These are phyloP conservation scores for Pogostemon cablin DNA, from an alignment of 257 asterid species.

Conservation along the genomic window DNA sequence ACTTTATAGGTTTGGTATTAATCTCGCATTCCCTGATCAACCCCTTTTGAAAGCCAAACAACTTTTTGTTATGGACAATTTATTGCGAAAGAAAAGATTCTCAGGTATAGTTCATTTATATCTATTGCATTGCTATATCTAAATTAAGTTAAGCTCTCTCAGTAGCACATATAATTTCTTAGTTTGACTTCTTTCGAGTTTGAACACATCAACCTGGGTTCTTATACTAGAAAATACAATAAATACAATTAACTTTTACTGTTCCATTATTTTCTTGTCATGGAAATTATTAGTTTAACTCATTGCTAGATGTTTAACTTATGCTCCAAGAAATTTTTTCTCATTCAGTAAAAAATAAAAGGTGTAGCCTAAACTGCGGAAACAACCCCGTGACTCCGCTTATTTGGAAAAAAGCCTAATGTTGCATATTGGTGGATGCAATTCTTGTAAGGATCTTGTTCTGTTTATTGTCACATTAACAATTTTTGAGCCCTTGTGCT, in stretches of 20 bases:
- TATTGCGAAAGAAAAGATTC: conserved; percentile 77
- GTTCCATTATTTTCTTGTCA: not conserved
- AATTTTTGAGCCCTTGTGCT: not conserved
- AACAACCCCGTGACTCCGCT: not conserved
- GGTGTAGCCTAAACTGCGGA: not conserved
- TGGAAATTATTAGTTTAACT: conserved; percentile 1
- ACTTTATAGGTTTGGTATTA: conserved; percentile 55
- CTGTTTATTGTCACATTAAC: not conserved
- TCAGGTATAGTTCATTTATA: conserved; percentile 53
- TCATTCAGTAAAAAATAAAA: not conserved
- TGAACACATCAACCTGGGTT: conserved; percentile 12
- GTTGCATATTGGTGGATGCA: not conserved
- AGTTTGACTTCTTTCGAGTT: conserved; percentile 16
- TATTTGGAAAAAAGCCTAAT: not conserved
- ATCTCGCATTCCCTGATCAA: conserved; percentile 75
- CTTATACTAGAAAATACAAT: conserved; percentile 6
- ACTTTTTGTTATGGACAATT: conserved; percentile 80
- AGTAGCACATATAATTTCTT: conserved; percentile 13
- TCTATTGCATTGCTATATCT: conserved; percentile 9
- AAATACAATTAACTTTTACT: not conserved
- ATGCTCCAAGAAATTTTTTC: not conserved
- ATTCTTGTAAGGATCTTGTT: not conserved
- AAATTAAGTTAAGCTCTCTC: conserved; percentile 15
- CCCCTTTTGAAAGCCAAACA: conserved; percentile 91
- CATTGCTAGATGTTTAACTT: conserved; percentile 4